A percentile compares a stretch with the other conserved stretches of the same genome.
Evolutionary conservation across 768 basidiomycete species (phyloP).

Genomic region (Mycena albidolilacea): DNA sequence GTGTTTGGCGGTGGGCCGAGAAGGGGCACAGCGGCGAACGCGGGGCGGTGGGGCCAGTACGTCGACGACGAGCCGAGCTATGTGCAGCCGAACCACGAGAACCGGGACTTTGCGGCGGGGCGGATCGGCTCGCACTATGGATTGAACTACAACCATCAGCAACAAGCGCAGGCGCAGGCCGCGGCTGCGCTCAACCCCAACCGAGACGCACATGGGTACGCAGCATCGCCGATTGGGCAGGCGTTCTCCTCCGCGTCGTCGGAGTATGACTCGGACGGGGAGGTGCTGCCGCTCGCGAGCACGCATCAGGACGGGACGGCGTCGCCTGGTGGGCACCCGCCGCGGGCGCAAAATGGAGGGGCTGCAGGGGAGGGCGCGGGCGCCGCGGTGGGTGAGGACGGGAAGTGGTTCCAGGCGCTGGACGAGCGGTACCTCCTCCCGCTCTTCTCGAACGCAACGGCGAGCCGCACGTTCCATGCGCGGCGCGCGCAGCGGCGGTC

Average conservation of each 20-base stretch:
- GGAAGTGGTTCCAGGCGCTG: slow-evolving; percentile 95
- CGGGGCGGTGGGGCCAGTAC: slow-evolving; percentile 60
- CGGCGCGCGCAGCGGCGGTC: slow-evolving; percentile 70
- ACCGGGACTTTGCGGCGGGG: slow-evolving; percentile 45
- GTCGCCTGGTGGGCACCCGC: slow-evolving; percentile 40
- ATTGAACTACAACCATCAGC: slow-evolving; percentile 72
- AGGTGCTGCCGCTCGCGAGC: slow-evolving; percentile 84
- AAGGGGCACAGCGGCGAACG: slow-evolving; percentile 42
- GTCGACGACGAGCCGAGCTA: slow-evolving; percentile 61
- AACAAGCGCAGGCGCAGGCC: slow-evolving; percentile 24
- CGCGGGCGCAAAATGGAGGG: slow-evolving; percentile 20
- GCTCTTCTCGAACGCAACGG: slow-evolving; percentile 93
- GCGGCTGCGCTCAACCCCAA: slow-evolving; percentile 9
- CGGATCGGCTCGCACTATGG: slow-evolving; percentile 72
- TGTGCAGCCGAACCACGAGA: slow-evolving; percentile 43
- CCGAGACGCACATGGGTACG: neutral
- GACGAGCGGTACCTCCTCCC: slow-evolving; percentile 96
- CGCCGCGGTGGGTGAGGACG: slow-evolving; percentile 69
- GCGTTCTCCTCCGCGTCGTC: slow-evolving; percentile 82
- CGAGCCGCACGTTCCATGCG: slow-evolving; percentile 89
- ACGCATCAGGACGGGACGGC: slow-evolving; percentile 49
- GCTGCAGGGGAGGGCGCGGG: slow-evolving; percentile 29
- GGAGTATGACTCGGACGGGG: slow-evolving; percentile 85
- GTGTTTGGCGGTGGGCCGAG: slow-evolving; percentile 52
- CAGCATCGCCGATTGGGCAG: slow-evolving; percentile 45